Evolutionary conservation across 2,329 filamentous ascomycete species (phyloP).

Genomic region (Fusarium foetens): DNA sequence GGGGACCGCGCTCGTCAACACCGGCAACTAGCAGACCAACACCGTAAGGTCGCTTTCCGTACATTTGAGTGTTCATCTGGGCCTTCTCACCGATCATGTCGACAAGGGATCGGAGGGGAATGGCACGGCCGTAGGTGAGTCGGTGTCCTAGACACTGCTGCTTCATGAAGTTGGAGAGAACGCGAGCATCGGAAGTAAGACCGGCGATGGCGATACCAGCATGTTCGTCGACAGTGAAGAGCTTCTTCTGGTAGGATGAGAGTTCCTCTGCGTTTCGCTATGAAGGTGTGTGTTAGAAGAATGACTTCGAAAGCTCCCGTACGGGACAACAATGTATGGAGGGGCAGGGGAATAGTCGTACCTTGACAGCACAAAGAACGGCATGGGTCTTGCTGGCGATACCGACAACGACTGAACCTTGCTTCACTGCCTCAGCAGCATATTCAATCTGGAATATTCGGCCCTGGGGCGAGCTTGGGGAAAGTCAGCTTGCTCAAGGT

Average conservation of each 20-base stretch:
- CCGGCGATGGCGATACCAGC: conserved; percentile 95
- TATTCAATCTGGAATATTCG: conserved; percentile 99
- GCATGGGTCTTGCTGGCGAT: conserved; percentile 98
- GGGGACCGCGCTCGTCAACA: conserved; percentile 91
- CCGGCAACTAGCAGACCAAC: conserved; percentile 93
- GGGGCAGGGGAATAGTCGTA: conserved; percentile 52
- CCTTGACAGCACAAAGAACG: conserved; percentile 96
- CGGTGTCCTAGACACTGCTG: conserved; percentile 96
- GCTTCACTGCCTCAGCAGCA: conserved; percentile 98
- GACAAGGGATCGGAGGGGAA: conserved; percentile 89
- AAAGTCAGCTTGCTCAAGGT: conserved; percentile 41
- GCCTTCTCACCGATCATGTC: conserved; percentile 94
- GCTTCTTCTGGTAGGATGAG: conserved; percentile 99
- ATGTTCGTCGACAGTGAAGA: conserved; percentile 96
- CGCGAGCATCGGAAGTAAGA: conserved; percentile 95
- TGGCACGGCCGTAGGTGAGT: conserved; percentile 93
- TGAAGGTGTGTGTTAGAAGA: conserved; percentile 11
- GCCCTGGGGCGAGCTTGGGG: conserved; percentile 89
- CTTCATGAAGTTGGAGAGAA: conserved; percentile 99
- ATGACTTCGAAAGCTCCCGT: conserved; percentile 2
- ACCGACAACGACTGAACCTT: conserved; percentile 97
- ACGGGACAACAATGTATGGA: conserved; percentile 11
- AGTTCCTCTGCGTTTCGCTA: conserved; percentile 99
- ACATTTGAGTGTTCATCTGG: conserved; percentile 97
- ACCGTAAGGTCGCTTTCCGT: conserved; percentile 95